Evolutionary conservation across 495 filamentous ascomycete genomes (phyloP), one percentile per base, ranked within the genome.

Genomic region (Aspergillus cavernicola): DNA sequence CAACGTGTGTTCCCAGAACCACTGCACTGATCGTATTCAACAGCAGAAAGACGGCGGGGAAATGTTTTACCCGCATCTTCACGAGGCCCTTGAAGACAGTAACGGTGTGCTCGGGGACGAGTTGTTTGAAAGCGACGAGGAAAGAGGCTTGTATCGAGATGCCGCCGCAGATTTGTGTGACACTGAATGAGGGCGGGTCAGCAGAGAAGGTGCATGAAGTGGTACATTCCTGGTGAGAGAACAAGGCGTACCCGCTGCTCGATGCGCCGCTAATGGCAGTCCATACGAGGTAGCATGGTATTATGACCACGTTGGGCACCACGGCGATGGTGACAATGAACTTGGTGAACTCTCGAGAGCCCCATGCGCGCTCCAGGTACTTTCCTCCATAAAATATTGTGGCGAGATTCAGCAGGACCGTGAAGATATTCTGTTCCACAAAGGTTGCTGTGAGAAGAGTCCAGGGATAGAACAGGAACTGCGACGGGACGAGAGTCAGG

Each of bases 61-160:
- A 96, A 60, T 93, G 90, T 58, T 90, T 90, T 11, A 98, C 90
- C 47, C 93, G 90, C 61, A 97, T 81, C 48, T 92, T 95, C 44
- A 98, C 64, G 41, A 96, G 70, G 49, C 89, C 89, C 56, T 86
- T 85, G 73, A 95, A 89, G 56, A 98, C 80, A 0, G 91, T 88
- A 33, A 98, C 92, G n/a, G 93, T 97, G 70, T 98, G 93, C 64
- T 96, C 90, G 23, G 93, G 93, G 18, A 97, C 89, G 29, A 98
- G 88, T 68, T 98, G 95, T 71, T 96, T 97, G 73, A 97, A 97
- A 49, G 93, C 89, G 61, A 98, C 91, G 52, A 98, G 85, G 75
- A 97, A 97, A 54, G 89, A 90, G 28, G 88, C 89, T 70, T 97
- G 92, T 44, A 96, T 78, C 12, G 90, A 83, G 55, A 95, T 84